Evolutionary conservation across 2,329 filamentous ascomycete genomes (phyloP).

Genomic region (Metarhizium brunneum): DNA sequence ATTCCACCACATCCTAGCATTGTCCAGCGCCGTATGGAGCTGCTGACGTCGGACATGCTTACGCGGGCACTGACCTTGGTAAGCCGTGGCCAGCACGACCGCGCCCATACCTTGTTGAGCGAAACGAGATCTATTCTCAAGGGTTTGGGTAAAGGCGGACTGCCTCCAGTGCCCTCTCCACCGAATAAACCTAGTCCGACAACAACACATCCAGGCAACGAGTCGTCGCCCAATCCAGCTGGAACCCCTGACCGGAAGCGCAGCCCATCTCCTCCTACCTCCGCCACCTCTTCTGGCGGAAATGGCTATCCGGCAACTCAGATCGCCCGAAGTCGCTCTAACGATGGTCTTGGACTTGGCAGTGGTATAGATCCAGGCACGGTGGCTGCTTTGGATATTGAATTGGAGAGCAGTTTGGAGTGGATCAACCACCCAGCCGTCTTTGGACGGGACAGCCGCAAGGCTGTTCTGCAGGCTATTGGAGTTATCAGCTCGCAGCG

Average conservation of each 20-base stretch:
- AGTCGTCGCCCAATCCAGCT: conserved; percentile 32
- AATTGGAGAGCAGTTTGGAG: conserved; percentile 82
- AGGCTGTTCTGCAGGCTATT: conserved; percentile 92
- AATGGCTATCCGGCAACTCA: conserved; percentile 31
- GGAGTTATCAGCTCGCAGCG: conserved; percentile 93
- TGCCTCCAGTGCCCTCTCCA: conserved; percentile 75
- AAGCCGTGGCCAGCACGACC: conserved; percentile 83
- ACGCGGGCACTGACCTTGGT: conserved; percentile 86
- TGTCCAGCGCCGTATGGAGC: conserved; percentile 93
- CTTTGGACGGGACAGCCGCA: conserved; percentile 86
- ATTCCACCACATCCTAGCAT: conserved; percentile 94
- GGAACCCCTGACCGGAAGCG: conserved; percentile 45
- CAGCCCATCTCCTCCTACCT: conserved; percentile 41
- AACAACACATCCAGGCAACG: conserved; percentile 37
- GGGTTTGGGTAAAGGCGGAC: conserved; percentile 86
- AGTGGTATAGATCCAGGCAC: conserved; percentile 76
- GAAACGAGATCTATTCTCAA: conserved; percentile 95
- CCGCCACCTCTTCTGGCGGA: conserved; percentile 32
- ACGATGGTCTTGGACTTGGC: conserved; percentile 48
- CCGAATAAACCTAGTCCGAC: conserved; percentile 34
- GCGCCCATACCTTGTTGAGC: conserved; percentile 81
- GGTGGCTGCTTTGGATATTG: conserved; percentile 79
- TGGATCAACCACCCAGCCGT: conserved; percentile 98
- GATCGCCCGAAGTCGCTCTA: conserved; percentile 43
- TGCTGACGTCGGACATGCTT: conserved; percentile 96